Percentiles rank a stretch among this genome's conserved stretches.
These are phyloP conservation scores for Colletotrichum acutatum DNA, from an alignment of 2,329 filamentous ascomycete genomes.

Conservation along the genomic window DNA sequence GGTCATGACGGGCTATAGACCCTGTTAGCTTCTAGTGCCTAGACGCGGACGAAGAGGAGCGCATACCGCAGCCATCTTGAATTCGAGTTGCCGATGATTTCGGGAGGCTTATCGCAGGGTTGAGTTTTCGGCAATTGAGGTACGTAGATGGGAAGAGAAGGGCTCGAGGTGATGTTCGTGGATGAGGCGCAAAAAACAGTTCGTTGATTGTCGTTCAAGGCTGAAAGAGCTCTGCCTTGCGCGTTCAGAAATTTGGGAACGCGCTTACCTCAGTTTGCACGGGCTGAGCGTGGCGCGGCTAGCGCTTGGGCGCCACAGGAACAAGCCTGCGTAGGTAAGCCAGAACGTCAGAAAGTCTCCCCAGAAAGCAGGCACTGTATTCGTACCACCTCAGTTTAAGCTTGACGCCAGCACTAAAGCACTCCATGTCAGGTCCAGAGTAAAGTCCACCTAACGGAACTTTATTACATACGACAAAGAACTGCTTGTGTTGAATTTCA, in stretches of 20 bases:
- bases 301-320: conserved; percentile 17
- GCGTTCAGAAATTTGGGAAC: conserved; percentile 33
- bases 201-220: conserved; percentile 6
- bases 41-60: background rate
- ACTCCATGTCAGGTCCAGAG: background rate
- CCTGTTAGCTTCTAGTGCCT: conserved; percentile 3
- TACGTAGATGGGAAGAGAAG: background rate
- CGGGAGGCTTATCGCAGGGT: background rate
- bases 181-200: conserved; percentile 21
- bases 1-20: conserved; percentile 71
- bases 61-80: conserved; percentile 65
- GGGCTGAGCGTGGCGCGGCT: conserved; percentile 23
- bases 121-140: background rate
- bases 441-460: background rate
- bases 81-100: conserved; percentile 3
- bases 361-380: background rate
- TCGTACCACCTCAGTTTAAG: background rate
- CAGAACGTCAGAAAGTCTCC: background rate
- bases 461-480: background rate
- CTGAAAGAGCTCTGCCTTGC: conserved; percentile 18
- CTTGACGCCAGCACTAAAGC: background rate
- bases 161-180: background rate
- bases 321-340: background rate
- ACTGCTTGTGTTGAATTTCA: background rate
- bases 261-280: conserved; percentile 24